Evolutionary conservation across 2,329 filamentous ascomycete genomes (phyloP).

Genomic region (Amauroascus verrucosus): DNA sequence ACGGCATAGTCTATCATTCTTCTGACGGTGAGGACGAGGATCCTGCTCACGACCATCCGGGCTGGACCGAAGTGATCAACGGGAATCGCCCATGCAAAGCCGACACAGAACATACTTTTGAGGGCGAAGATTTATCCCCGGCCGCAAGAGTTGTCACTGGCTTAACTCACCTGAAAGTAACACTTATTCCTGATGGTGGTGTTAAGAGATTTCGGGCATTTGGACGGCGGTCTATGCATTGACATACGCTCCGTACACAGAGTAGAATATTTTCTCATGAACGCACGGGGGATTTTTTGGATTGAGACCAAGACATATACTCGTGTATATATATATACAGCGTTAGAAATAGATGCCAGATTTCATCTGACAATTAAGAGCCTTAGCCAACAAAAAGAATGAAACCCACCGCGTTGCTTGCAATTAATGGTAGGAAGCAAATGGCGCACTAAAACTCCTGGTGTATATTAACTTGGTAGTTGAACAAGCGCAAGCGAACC

Average conservation of each 20-base stretch:
- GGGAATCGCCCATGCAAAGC: constrained; percentile 32
- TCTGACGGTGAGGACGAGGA: constrained; percentile 18
- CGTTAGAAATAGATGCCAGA: background rate
- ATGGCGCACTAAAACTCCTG: background rate
- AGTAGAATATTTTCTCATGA: too few species aligned
- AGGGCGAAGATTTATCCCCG: constrained; percentile 30
- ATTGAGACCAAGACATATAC: too few species aligned
- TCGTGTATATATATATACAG: too few species aligned
- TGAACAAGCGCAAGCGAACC: background rate
- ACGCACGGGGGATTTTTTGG: too few species aligned
- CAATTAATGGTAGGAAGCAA: background rate
- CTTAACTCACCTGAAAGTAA: constrained; percentile 81
- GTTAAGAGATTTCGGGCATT: constrained; percentile 77
- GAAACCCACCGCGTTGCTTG: too few species aligned
- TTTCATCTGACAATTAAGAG: background rate
- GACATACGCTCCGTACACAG: too few species aligned
- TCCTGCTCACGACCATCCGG: constrained; percentile 27
- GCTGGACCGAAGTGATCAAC: constrained; percentile 30
- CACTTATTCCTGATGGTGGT: constrained; percentile 86
- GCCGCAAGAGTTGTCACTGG: constrained; percentile 64
- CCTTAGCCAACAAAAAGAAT: background rate
- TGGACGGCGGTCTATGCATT: constrained; percentile 43
- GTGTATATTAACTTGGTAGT: background rate
- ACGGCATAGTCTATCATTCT: constrained; percentile 23
- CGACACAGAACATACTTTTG: constrained; percentile 35